Evolutionary conservation across 176 grass and related monocot species (phyloP).

Genomic region (Pontederia paniculata): DNA sequence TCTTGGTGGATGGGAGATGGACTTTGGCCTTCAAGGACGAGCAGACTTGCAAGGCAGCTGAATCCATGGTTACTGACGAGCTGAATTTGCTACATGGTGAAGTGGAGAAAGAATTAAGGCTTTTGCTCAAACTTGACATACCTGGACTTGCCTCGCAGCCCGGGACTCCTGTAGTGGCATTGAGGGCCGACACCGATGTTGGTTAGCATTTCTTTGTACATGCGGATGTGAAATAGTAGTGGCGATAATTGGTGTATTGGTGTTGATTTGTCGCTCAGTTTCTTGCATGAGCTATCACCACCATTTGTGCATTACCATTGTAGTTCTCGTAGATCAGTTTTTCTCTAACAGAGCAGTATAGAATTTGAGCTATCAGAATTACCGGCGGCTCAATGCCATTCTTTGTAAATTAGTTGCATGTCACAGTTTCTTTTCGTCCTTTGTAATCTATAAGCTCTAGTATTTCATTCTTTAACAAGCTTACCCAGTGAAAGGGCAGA

Average conservation of each 20-base stretch:
- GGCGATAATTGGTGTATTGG: too few species aligned
- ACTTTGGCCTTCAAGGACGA: constrained; percentile 81
- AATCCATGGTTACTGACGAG: constrained; percentile 57
- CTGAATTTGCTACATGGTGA: constrained; percentile 45
- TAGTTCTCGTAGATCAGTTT: constrained; percentile 18
- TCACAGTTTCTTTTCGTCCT: constrained; percentile 12
- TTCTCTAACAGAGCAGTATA: constrained; percentile 35
- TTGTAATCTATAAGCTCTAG: constrained; percentile 42
- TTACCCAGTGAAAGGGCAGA: constrained; percentile 17
- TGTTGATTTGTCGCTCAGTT: background rate
- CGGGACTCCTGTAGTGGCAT: background rate
- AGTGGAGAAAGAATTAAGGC: constrained; percentile 45
- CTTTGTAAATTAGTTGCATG: constrained; percentile 74
- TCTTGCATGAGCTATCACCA: constrained; percentile 2
- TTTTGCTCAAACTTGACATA: constrained; percentile 45
- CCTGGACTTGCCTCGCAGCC: background rate
- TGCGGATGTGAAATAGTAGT: background rate
- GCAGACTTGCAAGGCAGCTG: constrained; percentile 56
- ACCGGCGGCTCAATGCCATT: constrained; percentile 43
- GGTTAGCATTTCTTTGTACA: background rate
- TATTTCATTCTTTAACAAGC: constrained; percentile 70
- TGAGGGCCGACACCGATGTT: background rate
- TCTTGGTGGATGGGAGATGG: constrained; percentile 94
- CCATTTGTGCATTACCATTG: constrained; percentile 34
- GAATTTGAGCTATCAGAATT: constrained; percentile 32